These are phyloP conservation scores for Tephrocybe sp. DNA, from an alignment of 768 basidiomycete genomes.

Conservation along the genomic window DNA sequence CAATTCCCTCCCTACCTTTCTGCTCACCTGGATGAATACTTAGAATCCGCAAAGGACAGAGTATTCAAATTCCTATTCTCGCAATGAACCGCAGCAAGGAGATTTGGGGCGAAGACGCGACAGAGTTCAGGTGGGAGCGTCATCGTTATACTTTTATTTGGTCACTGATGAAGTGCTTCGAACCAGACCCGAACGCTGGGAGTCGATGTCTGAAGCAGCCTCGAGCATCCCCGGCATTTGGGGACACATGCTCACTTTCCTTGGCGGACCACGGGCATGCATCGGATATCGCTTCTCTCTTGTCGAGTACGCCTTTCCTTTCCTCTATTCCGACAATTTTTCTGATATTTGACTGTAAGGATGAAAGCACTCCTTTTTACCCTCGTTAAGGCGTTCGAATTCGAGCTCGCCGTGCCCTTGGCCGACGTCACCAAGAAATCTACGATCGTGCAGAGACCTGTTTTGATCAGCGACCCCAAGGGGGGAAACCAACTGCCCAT, in stretches of 20 bases:
- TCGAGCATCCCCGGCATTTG: slow-evolving; percentile 57
- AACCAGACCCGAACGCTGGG: slow-evolving; percentile 67
- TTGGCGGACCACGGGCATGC: slow-evolving; percentile 64
- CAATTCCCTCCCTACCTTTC: not conserved
- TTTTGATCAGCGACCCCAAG: slow-evolving; percentile 38
- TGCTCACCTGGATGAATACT: not conserved
- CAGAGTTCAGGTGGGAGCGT: slow-evolving; percentile 51
- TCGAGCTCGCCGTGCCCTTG: slow-evolving; percentile 51
- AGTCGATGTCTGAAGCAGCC: slow-evolving; percentile 41
- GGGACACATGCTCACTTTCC: slow-evolving; percentile 59
- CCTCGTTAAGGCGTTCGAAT: slow-evolving; percentile 52
- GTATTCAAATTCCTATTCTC: slow-evolving; percentile 49
- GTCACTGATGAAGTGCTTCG: too few relatives aligned
- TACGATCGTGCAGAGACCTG: slow-evolving; percentile 43
- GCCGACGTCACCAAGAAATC: slow-evolving; percentile 40
- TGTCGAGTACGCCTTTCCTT: slow-evolving; percentile 37
- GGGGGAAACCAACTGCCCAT: slow-evolving; percentile 46
- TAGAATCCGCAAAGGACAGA: slow-evolving; percentile 45
- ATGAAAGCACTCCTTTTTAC: slow-evolving; percentile 45
- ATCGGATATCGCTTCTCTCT: slow-evolving; percentile 69
- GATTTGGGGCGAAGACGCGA: slow-evolving; percentile 66
- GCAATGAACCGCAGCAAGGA: slow-evolving; percentile 50
- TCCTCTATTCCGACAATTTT: not conserved
- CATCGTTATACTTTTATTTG: not conserved
- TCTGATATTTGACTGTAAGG: too few relatives aligned